A percentile compares a stretch with the other conserved stretches of the same genome.
These are phyloP conservation scores for Lojkania enalia DNA, from an alignment of 2,329 filamentous ascomycete species.

Conservation along the genomic window DNA sequence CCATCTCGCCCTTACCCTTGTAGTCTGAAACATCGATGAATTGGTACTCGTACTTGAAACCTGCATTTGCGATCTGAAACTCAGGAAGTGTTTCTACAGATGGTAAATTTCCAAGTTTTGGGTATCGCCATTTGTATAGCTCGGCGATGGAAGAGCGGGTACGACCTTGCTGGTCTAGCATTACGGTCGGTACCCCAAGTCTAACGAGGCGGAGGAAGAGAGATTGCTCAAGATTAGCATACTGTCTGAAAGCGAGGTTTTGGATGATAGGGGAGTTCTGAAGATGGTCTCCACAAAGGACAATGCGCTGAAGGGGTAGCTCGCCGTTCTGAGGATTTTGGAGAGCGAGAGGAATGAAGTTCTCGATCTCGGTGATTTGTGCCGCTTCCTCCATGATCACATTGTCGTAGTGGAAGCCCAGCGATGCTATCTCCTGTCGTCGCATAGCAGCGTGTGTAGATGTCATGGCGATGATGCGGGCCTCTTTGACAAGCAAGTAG, in stretches of 20 bases:
- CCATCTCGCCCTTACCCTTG: slow-evolving; percentile 83
- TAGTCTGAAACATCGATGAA: slow-evolving; percentile 96
- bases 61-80: slow-evolving; percentile 82
- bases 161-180: slow-evolving; percentile 90
- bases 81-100: slow-evolving; percentile 69
- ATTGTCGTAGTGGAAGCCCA: slow-evolving; percentile 98
- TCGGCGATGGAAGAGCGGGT: slow-evolving; percentile 83
- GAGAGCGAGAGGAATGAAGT: slow-evolving; percentile 91
- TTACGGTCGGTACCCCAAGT: slow-evolving; percentile 87
- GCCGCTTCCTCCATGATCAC: slow-evolving; percentile 98
- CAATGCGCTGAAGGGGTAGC: slow-evolving; percentile 79
- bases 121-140: slow-evolving; percentile 93
- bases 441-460: slow-evolving; percentile 97
- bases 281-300: slow-evolving; percentile 91
- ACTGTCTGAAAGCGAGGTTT: slow-evolving; percentile 89
- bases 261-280: slow-evolving; percentile 97
- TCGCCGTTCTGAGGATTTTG: slow-evolving; percentile 77
- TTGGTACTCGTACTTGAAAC: slow-evolving; percentile 92
- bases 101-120: slow-evolving; percentile 76
- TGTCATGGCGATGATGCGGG: slow-evolving; percentile 98
- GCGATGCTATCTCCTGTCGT: slow-evolving; percentile 80
- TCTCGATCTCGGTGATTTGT: slow-evolving; percentile 96
- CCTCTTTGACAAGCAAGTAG: slow-evolving; percentile 91
- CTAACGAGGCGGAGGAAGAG: slow-evolving; percentile 90
- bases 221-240: slow-evolving; percentile 94